Percentiles rank a stretch among this genome's conserved stretches.
phyloP scores from a whole-genome alignment of 495 filamentous ascomycete genomes.

The Penicillium coprophilum region DNA sequence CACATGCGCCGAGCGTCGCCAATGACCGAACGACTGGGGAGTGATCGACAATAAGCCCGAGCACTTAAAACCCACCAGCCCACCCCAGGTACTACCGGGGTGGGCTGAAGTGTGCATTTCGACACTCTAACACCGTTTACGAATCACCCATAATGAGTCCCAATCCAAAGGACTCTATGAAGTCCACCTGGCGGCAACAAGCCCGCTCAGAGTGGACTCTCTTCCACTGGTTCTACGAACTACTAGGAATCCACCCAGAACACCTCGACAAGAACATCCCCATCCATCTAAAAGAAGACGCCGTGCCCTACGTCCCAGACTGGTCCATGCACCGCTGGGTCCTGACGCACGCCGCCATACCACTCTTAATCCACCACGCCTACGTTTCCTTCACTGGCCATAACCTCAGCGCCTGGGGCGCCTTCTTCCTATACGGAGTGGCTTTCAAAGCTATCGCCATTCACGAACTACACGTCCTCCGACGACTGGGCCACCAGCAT shows the following conservation, averaged over 20 bases:
- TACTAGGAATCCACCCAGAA: constrained; percentile 32
- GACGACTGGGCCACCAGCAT: constrained; percentile 29
- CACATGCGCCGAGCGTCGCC: constrained; percentile 23
- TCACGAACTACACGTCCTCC: constrained; percentile 33
- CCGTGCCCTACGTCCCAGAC: constrained; percentile 30
- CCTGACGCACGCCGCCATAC: constrained; percentile 26
- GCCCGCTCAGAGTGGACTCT: constrained; percentile 32
- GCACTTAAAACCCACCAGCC: constrained; percentile 14
- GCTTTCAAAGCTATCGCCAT: constrained; percentile 35
- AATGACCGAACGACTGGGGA: constrained; percentile 12
- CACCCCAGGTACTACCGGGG: not conserved
- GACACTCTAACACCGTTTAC: not conserved
- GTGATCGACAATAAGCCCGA: constrained; percentile 14
- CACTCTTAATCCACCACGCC: constrained; percentile 30
- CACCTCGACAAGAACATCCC: constrained; percentile 28
- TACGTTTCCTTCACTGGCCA: constrained; percentile 29
- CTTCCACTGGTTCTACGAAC: constrained; percentile 37
- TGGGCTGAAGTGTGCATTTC: not conserved
- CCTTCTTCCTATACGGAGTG: constrained; percentile 30
- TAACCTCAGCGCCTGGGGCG: constrained; percentile 25
- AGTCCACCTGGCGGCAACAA: constrained; percentile 36
- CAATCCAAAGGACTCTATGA: constrained; percentile 38
- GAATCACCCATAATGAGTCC: constrained; percentile 18
- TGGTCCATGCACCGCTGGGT: constrained; percentile 37
- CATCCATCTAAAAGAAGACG: constrained; percentile 28